Conservation (phyloP, 2,329 filamentous ascomycete species). For the Hirsutella minnesotensis region DNA sequence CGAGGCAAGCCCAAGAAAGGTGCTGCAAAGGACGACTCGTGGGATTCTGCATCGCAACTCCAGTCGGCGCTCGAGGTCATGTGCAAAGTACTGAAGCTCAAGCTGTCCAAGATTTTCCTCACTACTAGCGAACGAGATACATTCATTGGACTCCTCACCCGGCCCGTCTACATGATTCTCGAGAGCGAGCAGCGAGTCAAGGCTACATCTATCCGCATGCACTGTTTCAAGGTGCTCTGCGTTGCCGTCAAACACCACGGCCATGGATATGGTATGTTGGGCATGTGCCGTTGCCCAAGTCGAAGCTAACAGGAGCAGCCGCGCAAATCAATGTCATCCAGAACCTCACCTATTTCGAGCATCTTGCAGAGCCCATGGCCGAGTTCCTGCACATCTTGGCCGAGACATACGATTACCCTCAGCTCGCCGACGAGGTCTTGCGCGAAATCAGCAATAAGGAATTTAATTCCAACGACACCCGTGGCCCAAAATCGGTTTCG, state of each 20-base stretch:
- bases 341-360: constrained; percentile 95
- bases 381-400: constrained; percentile 93
- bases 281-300: no score
- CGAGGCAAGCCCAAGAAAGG: constrained; percentile 68
- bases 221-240: constrained; percentile 92
- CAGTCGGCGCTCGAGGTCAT: constrained; percentile 84
- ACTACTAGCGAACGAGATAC: constrained; percentile 95
- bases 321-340: constrained; percentile 97
- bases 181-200: constrained; percentile 92
- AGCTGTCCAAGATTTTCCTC: constrained; percentile 83
- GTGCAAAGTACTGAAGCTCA: constrained; percentile 90
- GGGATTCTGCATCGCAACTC: constrained; percentile 83
- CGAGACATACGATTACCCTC: constrained; percentile 95
- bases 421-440: constrained; percentile 85
- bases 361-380: constrained; percentile 97
- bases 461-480: constrained; percentile 92
- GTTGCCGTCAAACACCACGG: constrained; percentile 96
- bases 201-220: constrained; percentile 81
- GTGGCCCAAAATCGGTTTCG: constrained; percentile 91
- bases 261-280: constrained; percentile 71
- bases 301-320: constrained; percentile 37
- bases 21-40: constrained; percentile 66
- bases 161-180: constrained; percentile 84
- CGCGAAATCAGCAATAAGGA: constrained; percentile 94
- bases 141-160: constrained; percentile 82